These are phyloP conservation scores for Hypoxylon sp. DNA, from an alignment of 2,329 filamentous ascomycete genomes.

Conservation along the genomic window DNA sequence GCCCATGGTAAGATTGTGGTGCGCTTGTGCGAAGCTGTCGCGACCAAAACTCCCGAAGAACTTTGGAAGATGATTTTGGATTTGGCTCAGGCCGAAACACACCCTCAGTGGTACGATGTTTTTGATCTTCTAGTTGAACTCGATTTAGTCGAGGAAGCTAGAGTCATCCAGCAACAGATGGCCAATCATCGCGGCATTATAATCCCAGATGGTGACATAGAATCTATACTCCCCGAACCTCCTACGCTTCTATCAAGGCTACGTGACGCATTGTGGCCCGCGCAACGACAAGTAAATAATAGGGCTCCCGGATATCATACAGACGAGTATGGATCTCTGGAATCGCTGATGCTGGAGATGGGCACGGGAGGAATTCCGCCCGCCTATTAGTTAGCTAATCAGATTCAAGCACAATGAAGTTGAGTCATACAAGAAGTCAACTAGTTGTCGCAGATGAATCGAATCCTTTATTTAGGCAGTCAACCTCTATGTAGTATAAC, in stretches of 20 bases:
- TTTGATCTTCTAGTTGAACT: constrained; percentile 46
- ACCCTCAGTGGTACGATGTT: constrained; percentile 44
- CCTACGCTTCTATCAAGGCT: not conserved
- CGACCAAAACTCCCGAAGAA: constrained; percentile 10
- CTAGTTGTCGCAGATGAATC: not conserved
- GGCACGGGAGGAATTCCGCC: not conserved
- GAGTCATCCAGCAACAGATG: constrained; percentile 28
- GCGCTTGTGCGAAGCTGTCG: constrained; percentile 23
- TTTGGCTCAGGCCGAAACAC: constrained; percentile 21
- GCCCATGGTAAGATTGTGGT: constrained; percentile 30
- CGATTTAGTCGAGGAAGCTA: constrained; percentile 36
- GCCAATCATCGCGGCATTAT: constrained; percentile 13
- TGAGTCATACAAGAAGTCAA: not conserved
- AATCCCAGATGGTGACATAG: not conserved
- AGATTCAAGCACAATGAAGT: not conserved
- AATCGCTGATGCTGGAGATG: not conserved
- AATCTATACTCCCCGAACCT: not conserved
- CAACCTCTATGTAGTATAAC: not conserved
- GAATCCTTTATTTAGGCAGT: not conserved
- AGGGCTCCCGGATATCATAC: no score
- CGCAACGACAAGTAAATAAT: no score
- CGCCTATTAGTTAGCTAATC: not conserved
- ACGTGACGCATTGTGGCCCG: no score
- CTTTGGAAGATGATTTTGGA: constrained; percentile 40
- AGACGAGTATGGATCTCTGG: not conserved